Percentiles rank a stretch among this genome's conserved stretches.
phyloP scores from a whole-genome alignment of 139 green algal species.

The Monoraphidium neglectum region DNA sequence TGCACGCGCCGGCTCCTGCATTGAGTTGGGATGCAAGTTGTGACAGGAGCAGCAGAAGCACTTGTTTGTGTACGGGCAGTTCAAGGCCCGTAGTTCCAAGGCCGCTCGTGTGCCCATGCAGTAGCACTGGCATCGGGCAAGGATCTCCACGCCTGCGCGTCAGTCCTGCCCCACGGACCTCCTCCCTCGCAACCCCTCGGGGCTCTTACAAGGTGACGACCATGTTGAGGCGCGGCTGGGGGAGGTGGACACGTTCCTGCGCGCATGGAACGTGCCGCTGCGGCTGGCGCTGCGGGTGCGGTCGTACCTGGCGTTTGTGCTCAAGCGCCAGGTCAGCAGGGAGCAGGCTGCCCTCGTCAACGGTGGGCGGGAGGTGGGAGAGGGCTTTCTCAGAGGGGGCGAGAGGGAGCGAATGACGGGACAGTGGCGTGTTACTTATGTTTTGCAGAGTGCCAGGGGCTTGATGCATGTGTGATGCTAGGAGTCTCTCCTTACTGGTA shows the following conservation, averaged over 20 bases:
- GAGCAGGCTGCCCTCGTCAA: conserved; percentile 19
- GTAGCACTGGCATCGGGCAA: no score
- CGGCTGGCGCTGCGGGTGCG: conserved; percentile 1
- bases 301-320: conserved; percentile 8
- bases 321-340: background rate
- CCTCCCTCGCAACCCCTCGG: no score
- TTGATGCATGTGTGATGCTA: background rate
- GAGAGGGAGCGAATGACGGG: background rate
- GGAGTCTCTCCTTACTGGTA: background rate
- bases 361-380: background rate
- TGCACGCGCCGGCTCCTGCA: background rate
- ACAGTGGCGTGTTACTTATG: background rate
- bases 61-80: background rate
- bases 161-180: background rate
- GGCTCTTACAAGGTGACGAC: conserved; percentile 1
- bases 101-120: background rate
- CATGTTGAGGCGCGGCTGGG: conserved; percentile 9
- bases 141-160: no score
- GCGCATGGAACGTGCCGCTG: background rate
- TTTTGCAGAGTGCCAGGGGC: background rate
- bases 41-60: background rate
- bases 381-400: background rate
- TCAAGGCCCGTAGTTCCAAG: background rate
- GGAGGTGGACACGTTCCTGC: conserved; percentile 22
- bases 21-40: background rate